Evolutionary conservation across 2,329 filamentous ascomycete genomes (phyloP), one percentile per base, ranked within the genome.

Genomic region (Fusarium scirpi): DNA sequence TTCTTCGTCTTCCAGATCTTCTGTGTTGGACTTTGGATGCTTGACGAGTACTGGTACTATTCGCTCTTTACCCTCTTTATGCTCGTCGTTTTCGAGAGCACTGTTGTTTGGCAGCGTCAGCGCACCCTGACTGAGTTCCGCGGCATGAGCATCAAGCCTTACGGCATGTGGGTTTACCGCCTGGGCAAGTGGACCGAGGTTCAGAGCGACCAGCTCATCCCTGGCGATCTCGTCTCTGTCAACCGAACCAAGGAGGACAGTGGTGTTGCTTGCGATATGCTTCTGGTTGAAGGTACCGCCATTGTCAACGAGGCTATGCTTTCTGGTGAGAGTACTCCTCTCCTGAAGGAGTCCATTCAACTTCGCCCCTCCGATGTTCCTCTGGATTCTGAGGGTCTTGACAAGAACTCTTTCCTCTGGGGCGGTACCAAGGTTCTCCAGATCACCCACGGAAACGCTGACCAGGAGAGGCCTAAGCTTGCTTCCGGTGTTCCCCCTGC

Each of bases 11-110:
- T 99, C 84, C 96, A 99, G 85, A 87, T 99, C 67, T 99, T 99
- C 85, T 99, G 97, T 76, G 96, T 99, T 62, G 97, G 96, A 18
- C 85, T 99, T 66, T 99, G 96, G 96, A 93, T 98, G 90, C 85
- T 99, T 78, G 96, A 99, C 78, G 97, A 99, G 82, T 99, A 98
- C 83, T 99, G 97, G 96, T 99, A 99, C 85, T 99, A 99, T 84
- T 98, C 96, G 67, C 89, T 99, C 22, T 99, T 99, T 82, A 99
- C 97, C 1, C 90, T 99, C 24, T 94, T 98, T 84, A 99, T 99
- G 97, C 89, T 99, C 59, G 94, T 99, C 73, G 91, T 90, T 63
- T 99, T 99, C 75, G 96, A 99, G 84, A 98, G 94, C 80, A 99
- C 96, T 4, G 97, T 99, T 40, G 97, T 99, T 18, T 99, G 96